Percentiles rank a stretch among this genome's conserved stretches.
These are phyloP conservation scores for Colletotrichum sojae DNA, from an alignment of 2,329 filamentous ascomycete genomes.

Conservation along the genomic window DNA sequence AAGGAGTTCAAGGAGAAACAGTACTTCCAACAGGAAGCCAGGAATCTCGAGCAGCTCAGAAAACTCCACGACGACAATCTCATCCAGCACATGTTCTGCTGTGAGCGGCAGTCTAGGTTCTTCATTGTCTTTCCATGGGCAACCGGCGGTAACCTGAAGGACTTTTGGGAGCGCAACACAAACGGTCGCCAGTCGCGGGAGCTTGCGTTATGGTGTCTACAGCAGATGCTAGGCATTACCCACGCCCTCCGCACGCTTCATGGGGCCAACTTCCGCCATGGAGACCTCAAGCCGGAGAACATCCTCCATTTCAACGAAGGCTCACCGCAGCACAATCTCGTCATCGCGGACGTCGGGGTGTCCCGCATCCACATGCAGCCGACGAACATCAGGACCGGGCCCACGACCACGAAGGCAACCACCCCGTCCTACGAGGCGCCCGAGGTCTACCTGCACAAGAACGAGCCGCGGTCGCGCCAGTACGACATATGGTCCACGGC, in stretches of 20 bases:
- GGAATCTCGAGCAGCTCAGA: background rate
- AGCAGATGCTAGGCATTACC: conserved; percentile 21
- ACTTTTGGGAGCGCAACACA: conserved; percentile 9
- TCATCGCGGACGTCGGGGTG: conserved; percentile 20
- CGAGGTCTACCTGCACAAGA: background rate
- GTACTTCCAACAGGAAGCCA: background rate
- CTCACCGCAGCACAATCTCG: background rate
- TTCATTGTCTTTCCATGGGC: conserved; percentile 28
- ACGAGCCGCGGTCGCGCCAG: conserved; percentile 39
- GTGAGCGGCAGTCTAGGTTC: background rate
- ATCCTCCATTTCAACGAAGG: conserved; percentile 13
- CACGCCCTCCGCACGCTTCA: conserved; percentile 8
- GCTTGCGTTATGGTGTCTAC: conserved; percentile 2
- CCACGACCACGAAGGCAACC: background rate
- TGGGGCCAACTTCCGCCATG: conserved; percentile 20
- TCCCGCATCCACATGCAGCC: background rate
- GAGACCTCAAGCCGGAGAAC: conserved; percentile 27
- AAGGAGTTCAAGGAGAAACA: background rate
- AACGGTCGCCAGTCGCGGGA: background rate
- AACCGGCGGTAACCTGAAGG: conserved; percentile 15
- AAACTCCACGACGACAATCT: conserved; percentile 5
- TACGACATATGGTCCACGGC: conserved; percentile 52
- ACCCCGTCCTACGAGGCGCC: conserved; percentile 15
- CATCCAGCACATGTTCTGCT: conserved; percentile 1
- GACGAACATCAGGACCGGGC: background rate